Conservation (phyloP, 73 alveolate genomes). For the Paraurostyla sp. region DNA sequence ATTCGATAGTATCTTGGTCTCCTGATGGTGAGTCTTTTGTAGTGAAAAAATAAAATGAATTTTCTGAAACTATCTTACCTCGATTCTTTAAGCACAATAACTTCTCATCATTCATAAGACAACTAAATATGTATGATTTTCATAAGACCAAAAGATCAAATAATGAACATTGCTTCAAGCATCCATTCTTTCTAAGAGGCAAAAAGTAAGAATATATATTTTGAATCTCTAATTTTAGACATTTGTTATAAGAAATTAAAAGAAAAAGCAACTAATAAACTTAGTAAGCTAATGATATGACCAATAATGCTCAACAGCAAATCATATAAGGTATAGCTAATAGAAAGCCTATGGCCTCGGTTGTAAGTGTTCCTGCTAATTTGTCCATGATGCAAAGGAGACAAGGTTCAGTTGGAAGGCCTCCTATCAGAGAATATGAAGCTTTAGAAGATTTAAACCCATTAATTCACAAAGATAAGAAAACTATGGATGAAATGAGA, state of each 20-base stretch:
- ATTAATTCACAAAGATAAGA: background rate
- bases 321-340: background rate
- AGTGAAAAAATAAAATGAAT: conserved; percentile 60
- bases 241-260: conserved; percentile 26
- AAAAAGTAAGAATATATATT: conserved; percentile 12
- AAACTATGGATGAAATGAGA: background rate
- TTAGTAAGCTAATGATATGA: background rate
- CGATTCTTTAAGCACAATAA: conserved; percentile 80
- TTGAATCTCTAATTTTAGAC: background rate
- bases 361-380: no score
- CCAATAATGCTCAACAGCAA: background rate
- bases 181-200: conserved; percentile 60
- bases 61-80: conserved; percentile 72
- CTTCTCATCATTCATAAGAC: conserved; percentile 81
- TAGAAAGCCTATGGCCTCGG: no score
- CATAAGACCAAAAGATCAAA: conserved; percentile 79
- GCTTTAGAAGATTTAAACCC: background rate
- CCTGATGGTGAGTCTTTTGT: conserved; percentile 76
- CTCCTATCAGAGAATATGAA: conserved; percentile 6
- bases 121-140: conserved; percentile 93
- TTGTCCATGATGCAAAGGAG: background rate
- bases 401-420: background rate
- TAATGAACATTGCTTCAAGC: conserved; percentile 76
- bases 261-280: conserved; percentile 26
- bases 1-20: conserved; percentile 75